A percentile compares a stretch with the other conserved stretches of the same genome.
Evolutionary conservation across 768 basidiomycete genomes (phyloP).

Genomic region (Boletus rufocinnamomeus): DNA sequence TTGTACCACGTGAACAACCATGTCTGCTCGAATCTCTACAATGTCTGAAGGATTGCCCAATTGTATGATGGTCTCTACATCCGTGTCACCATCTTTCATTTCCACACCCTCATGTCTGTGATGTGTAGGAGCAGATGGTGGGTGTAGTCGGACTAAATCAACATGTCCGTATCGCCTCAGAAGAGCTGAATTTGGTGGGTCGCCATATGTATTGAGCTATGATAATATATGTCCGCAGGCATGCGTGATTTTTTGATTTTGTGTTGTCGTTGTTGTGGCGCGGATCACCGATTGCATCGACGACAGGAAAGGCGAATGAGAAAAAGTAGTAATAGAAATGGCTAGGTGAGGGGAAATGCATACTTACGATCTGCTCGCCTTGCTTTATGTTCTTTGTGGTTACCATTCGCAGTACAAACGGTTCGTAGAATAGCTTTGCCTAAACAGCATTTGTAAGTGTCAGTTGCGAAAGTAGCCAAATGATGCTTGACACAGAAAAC

Average conservation of each 20-base stretch:
- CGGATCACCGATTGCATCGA: neutral
- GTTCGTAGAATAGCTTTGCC: constrained; percentile 87
- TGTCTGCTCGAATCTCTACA: constrained; percentile 75
- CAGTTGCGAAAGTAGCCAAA: neutral
- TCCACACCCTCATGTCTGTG: constrained; percentile 10
- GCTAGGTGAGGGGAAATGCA: neutral
- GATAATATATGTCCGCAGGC: neutral
- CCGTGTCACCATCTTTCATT: constrained; percentile 17
- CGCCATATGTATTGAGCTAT: constrained; percentile 95
- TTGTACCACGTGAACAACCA: constrained; percentile 50
- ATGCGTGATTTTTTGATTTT: neutral
- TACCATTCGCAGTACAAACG: constrained; percentile 72
- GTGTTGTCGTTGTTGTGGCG: neutral
- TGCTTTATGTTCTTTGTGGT: constrained; percentile 70
- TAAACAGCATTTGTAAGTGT: constrained; percentile 30
- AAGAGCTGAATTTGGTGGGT: constrained; percentile 89
- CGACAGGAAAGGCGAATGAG: neutral
- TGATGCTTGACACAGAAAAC: neutral
- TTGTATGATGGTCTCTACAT: constrained; percentile 16
- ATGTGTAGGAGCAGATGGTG: constrained; percentile 25
- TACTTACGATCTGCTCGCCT: constrained; percentile 86
- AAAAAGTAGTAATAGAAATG: neutral
- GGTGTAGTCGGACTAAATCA: constrained; percentile 63
- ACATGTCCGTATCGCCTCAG: constrained; percentile 95
- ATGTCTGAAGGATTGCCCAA: constrained; percentile 77